phyloP scores from a whole-genome alignment of 768 basidiomycete species.

The Tricholoma bakamatsutake region DNA sequence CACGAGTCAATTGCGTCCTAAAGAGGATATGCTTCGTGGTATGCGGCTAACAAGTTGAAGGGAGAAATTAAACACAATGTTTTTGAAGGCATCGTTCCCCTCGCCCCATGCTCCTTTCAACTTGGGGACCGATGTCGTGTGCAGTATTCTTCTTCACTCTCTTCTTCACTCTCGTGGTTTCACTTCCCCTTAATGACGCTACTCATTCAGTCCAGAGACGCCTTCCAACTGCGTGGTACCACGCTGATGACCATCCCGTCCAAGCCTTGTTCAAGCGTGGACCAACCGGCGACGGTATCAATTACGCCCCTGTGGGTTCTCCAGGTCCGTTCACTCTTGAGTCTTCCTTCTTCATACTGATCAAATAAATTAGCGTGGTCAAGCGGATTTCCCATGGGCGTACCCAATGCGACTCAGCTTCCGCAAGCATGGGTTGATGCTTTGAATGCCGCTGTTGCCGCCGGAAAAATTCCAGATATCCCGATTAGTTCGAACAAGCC shows the following conservation, averaged over 20 bases:
- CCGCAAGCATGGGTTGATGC: conserved; percentile 72
- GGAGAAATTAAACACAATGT: no score
- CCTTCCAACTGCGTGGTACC: conserved; percentile 53
- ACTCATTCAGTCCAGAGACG: conserved; percentile 19
- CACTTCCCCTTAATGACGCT: conserved; percentile 23
- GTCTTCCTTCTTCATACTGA: neutral
- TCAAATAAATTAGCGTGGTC: conserved; percentile 45
- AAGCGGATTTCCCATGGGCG: conserved; percentile 46
- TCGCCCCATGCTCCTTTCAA: neutral
- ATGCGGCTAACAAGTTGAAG: no score
- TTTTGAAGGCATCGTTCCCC: no score
- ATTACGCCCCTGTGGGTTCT: conserved; percentile 55
- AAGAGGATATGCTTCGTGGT: no score
- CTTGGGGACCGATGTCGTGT: conserved; percentile 11
- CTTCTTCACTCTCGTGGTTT: conserved; percentile 18
- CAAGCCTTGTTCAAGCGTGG: conserved; percentile 59
- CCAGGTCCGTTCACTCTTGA: conserved; percentile 33
- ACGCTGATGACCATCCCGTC: conserved; percentile 51
- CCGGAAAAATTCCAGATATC: conserved; percentile 71
- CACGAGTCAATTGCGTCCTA: no score
- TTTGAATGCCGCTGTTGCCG: conserved; percentile 55
- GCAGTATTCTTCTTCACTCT: conserved; percentile 18
- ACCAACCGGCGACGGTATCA: conserved; percentile 34
- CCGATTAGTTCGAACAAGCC: conserved; percentile 38
- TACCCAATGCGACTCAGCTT: conserved; percentile 43